These are phyloP conservation scores for Alternaria arborescens DNA, from an alignment of 2,329 filamentous ascomycete genomes.

Conservation along the genomic window DNA sequence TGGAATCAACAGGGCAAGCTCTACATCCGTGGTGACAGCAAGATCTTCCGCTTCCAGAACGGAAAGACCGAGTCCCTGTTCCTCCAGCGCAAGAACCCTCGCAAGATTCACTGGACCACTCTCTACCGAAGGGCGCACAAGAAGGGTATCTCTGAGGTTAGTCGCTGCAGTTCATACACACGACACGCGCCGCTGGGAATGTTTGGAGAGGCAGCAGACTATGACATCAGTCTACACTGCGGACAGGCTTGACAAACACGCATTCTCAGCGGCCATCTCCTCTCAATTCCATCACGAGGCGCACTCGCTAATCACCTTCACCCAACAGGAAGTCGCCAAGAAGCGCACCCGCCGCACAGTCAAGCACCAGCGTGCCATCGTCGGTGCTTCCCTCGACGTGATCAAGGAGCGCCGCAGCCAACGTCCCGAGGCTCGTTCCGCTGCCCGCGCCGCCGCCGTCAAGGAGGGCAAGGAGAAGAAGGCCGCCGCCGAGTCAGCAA, in stretches of 20 bases:
- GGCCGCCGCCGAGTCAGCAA: slow-evolving; percentile 81
- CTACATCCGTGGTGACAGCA: slow-evolving; percentile 99
- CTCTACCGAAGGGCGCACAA: slow-evolving; percentile 99
- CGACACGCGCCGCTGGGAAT: slow-evolving; percentile 2
- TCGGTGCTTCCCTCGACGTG: slow-evolving; percentile 98
- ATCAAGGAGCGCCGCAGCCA: slow-evolving; percentile 98
- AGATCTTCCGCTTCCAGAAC: slow-evolving; percentile 99
- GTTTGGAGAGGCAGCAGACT: slow-evolving; percentile 19
- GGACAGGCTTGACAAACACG: slow-evolving; percentile 5
- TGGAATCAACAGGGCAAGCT: slow-evolving; percentile 83
- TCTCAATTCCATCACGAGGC: background rate
- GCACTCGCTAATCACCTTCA: slow-evolving; percentile 31
- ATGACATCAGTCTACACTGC: slow-evolving; percentile 32
- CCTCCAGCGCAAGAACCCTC: slow-evolving; percentile 99
- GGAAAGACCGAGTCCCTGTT: slow-evolving; percentile 99
- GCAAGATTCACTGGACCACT: slow-evolving; percentile 98
- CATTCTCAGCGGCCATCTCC: slow-evolving; percentile 2
- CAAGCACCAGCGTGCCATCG: slow-evolving; percentile 98
- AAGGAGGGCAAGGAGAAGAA: slow-evolving; percentile 99
- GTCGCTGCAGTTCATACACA: slow-evolving; percentile 26
- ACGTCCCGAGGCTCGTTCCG: slow-evolving; percentile 94
- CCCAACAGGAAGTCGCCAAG: slow-evolving; percentile 93
- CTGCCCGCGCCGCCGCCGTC: slow-evolving; percentile 88
- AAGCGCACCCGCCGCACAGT: slow-evolving; percentile 98
- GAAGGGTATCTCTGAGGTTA: slow-evolving; percentile 99